Conservation (phyloP, 148 eudicot genomes). For the Cornus kousa region DNA sequence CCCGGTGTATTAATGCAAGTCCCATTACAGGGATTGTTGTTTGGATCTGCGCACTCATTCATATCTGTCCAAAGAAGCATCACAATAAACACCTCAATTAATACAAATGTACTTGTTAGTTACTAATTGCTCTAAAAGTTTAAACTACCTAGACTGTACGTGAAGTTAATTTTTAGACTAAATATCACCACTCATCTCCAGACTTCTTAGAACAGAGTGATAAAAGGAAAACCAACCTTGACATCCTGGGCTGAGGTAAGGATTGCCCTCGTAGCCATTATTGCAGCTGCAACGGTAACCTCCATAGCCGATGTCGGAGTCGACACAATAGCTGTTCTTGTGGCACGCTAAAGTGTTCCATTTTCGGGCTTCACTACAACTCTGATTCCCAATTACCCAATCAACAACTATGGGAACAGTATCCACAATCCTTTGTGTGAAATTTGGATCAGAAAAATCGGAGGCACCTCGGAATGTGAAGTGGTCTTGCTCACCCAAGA, state of each 20-base stretch:
- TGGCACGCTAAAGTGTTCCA: slow-evolving; percentile 13
- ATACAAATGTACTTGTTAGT: too few relatives aligned
- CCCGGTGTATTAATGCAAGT: neutral
- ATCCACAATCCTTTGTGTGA: neutral
- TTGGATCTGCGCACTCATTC: slow-evolving; percentile 13
- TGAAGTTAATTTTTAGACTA: too few relatives aligned
- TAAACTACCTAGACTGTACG: too few relatives aligned
- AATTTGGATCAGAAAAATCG: slow-evolving; percentile 15
- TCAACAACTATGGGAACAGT: slow-evolving; percentile 25
- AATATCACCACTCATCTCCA: too few relatives aligned
- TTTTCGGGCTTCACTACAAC: slow-evolving; percentile 21
- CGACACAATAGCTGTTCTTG: slow-evolving; percentile 24
- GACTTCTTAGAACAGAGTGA: neutral
- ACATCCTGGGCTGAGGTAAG: slow-evolving; percentile 29
- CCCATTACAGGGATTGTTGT: slow-evolving; percentile 2
- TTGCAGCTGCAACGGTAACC: slow-evolving; percentile 32
- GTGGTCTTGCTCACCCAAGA: neutral
- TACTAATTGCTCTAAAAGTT: too few relatives aligned
- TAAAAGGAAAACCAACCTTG: slow-evolving; percentile 14
- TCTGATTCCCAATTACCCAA: slow-evolving; percentile 33
- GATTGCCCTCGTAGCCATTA: slow-evolving; percentile 33
- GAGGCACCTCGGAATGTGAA: slow-evolving; percentile 7
- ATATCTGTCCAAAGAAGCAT: neutral
- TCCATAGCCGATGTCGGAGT: slow-evolving; percentile 15
- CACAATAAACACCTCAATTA: neutral